Evolutionary conservation across 2,329 filamentous ascomycete species (phyloP).

Genomic region (Fusarium nematophilum): DNA sequence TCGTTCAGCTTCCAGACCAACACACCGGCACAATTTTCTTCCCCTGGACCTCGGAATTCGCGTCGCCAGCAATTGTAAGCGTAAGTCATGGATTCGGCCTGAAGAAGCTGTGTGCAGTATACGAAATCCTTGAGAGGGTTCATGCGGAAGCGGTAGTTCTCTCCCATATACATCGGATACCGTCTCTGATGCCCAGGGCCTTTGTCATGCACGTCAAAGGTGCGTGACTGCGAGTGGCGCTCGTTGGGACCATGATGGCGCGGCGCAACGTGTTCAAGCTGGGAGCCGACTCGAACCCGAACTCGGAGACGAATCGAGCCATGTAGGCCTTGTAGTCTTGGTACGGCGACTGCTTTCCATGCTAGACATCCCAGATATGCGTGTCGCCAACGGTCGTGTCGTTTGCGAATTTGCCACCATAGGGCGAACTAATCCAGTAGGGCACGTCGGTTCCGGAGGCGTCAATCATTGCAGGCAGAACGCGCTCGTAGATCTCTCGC

Average conservation of each 20-base stretch:
- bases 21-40: slow-evolving; percentile 68
- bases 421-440: background rate
- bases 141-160: slow-evolving; percentile 68
- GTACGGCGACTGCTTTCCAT: background rate
- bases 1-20: slow-evolving; percentile 75
- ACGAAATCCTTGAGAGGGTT: slow-evolving; percentile 2
- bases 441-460: background rate
- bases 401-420: background rate
- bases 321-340: background rate
- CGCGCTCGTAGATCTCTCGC: slow-evolving; percentile 82
- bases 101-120: slow-evolving; percentile 60
- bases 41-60: slow-evolving; percentile 64
- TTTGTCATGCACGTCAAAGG: slow-evolving; percentile 44
- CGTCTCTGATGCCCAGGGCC: slow-evolving; percentile 79
- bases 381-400: background rate
- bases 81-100: slow-evolving; percentile 59
- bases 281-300: background rate
- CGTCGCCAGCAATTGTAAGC: slow-evolving; percentile 65
- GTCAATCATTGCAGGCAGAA: slow-evolving; percentile 61
- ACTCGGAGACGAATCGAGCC: background rate
- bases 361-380: background rate
- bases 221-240: slow-evolving; percentile 42
- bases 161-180: slow-evolving; percentile 77
- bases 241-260: slow-evolving; percentile 75
- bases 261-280: slow-evolving; percentile 66